phyloP scores from a whole-genome alignment of 148 eudicot genomes.

The Euryodendron excelsum region DNA sequence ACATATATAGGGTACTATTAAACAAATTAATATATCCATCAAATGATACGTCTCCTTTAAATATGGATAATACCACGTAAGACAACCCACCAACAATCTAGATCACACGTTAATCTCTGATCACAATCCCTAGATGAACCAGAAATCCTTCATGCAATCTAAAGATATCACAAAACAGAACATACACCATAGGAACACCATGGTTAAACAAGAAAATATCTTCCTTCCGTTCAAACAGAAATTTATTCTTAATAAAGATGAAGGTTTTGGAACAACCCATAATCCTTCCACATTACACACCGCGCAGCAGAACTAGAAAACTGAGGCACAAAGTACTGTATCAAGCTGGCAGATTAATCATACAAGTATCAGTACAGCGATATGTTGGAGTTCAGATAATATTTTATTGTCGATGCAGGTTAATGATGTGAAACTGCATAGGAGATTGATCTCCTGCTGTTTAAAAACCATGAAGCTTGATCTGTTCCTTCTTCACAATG shows the following conservation, averaged over 20 bases:
- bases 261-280: constrained; percentile 6
- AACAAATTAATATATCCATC: too few relatives aligned
- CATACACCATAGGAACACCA: neutral
- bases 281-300: neutral
- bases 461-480: constrained; percentile 22
- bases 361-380: neutral
- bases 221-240: neutral
- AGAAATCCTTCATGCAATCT: neutral
- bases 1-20: too few relatives aligned
- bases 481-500: constrained; percentile 19
- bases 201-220: neutral
- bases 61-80: too few relatives aligned
- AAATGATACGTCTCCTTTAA: too few relatives aligned
- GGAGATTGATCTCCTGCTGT: neutral
- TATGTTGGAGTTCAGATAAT: neutral
- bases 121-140: neutral
- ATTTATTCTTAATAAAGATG: neutral
- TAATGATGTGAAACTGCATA: neutral
- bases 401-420: neutral
- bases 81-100: too few relatives aligned
- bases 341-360: neutral
- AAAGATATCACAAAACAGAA: neutral
- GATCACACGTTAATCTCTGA: too few relatives aligned
- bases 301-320: neutral
- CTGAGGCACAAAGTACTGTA: neutral